Conservation (phyloP, 2,329 filamentous ascomycete species). For the Phialophora chinensis region DNA sequence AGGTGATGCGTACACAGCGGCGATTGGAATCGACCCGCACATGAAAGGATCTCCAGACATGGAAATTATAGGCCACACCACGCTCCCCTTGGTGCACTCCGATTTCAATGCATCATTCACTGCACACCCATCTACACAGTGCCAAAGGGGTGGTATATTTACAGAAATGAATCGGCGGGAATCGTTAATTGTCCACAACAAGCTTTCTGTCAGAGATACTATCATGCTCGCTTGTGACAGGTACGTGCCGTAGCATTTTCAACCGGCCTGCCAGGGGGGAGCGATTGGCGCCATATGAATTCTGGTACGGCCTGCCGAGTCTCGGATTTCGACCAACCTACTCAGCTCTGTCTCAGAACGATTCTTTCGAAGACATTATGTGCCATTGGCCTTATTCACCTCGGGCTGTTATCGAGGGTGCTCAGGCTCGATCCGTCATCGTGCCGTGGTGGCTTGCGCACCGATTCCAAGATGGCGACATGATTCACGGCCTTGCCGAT, state of each 20-base stretch:
- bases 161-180: not conserved
- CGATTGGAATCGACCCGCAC: constrained; percentile 3
- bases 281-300: constrained; percentile 6
- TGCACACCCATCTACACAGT: not conserved
- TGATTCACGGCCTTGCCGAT: not conserved
- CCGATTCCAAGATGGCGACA: not conserved
- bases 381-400: not conserved
- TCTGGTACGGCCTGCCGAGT: constrained; percentile 9
- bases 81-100: not conserved
- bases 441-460: not conserved
- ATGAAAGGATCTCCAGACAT: constrained; percentile 4
- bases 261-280: constrained; percentile 9
- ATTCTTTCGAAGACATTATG: not conserved
- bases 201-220: not conserved
- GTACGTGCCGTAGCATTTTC: constrained; percentile 4
- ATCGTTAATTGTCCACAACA: not conserved
- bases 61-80: not conserved
- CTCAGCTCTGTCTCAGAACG: constrained; percentile 17
- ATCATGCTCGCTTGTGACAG: not conserved
- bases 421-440: not conserved
- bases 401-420: not conserved
- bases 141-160: not conserved
- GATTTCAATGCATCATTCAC: not conserved
- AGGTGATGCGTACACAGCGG: constrained; percentile 38
- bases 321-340: constrained; percentile 2